These are phyloP conservation scores for Leccinum disarticulatum DNA, from an alignment of 768 basidiomycete genomes.

Conservation along the genomic window DNA sequence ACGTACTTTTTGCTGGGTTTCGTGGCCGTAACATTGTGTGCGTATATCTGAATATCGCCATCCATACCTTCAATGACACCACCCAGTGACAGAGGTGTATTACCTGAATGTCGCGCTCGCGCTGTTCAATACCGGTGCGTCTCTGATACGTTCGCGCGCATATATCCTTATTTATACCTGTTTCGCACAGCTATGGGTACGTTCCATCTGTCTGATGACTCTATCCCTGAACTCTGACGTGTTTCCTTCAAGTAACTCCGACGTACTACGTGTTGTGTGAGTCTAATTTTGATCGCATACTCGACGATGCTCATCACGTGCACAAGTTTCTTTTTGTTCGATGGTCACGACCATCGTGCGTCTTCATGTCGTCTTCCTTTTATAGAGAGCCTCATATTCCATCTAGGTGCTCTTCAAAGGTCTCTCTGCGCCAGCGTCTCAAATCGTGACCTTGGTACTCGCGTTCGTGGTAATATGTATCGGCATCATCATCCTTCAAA, in stretches of 20 bases:
- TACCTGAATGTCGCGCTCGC: constrained; percentile 96
- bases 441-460: constrained; percentile 89
- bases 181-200: constrained; percentile 61
- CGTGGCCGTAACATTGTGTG: constrained; percentile 77
- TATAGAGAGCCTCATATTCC: constrained; percentile 3
- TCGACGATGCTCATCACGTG: neutral
- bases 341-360: constrained; percentile 80
- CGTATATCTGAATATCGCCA: constrained; percentile 29
- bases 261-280: constrained; percentile 85
- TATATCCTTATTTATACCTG: constrained; percentile 1
- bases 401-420: constrained; percentile 85
- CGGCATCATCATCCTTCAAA: constrained; percentile 93
- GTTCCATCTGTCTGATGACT: constrained; percentile 15
- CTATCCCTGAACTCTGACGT: constrained; percentile 15
- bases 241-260: constrained; percentile 60
- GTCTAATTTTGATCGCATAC: constrained; percentile 24
- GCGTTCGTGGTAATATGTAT: constrained; percentile 89
- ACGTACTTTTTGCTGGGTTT: constrained; percentile 86
- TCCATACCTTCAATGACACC: constrained; percentile 7
- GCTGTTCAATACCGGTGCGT: constrained; percentile 82
- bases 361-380: constrained; percentile 9
- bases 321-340: constrained; percentile 76
- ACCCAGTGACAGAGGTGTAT: constrained; percentile 82
- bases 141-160: neutral
- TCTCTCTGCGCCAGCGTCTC: constrained; percentile 67